Evolutionary conservation across 805 yeast species (phyloP).

Genomic region (Lipomyces kockii): DNA sequence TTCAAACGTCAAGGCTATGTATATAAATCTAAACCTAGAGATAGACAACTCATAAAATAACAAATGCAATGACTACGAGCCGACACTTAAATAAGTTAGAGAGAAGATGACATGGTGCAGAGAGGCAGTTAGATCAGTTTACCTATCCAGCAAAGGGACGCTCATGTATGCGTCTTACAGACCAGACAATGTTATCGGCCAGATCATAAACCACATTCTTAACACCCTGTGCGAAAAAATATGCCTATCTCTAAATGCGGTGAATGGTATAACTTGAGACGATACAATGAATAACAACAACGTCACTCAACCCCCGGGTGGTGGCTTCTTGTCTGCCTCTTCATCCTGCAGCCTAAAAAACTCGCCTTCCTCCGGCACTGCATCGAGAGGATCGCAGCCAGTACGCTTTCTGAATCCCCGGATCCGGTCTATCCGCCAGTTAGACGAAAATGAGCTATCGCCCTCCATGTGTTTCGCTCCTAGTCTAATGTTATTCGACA

Average conservation of each 20-base stretch:
- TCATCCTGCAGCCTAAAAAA: neutral
- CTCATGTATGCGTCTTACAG: neutral
- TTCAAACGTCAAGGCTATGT: too few relatives aligned
- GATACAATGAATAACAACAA: neutral
- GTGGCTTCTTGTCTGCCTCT: neutral
- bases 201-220: neutral
- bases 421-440: slow-evolving; percentile 46
- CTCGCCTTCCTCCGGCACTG: slow-evolving; percentile 15
- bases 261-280: neutral
- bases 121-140: too few relatives aligned
- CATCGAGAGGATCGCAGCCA: slow-evolving; percentile 38
- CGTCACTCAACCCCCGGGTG: neutral
- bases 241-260: neutral
- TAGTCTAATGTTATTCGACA: slow-evolving; percentile 20
- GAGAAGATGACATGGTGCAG: too few relatives aligned
- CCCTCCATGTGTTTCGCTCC: slow-evolving; percentile 22
- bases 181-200: neutral
- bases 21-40: too few relatives aligned
- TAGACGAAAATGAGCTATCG: slow-evolving; percentile 39
- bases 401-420: slow-evolving; percentile 36
- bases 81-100: too few relatives aligned
- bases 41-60: too few relatives aligned
- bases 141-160: too few relatives aligned
- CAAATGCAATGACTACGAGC: too few relatives aligned
- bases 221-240: neutral